Conservation (phyloP, 2,329 filamentous ascomycete species). For the Ophiostoma quercus region DNA sequence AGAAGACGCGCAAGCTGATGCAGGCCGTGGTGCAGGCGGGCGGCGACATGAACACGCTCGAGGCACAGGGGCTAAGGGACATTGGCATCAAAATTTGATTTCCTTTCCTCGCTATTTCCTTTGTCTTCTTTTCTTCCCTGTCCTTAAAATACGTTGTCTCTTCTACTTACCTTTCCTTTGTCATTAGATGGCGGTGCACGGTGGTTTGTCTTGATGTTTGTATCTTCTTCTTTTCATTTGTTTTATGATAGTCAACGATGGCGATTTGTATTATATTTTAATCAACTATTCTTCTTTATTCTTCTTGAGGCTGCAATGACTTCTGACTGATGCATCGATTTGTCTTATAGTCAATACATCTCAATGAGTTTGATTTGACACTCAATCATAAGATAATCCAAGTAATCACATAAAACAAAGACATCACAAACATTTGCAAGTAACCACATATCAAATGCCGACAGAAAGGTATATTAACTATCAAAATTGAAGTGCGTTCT, state of each 20-base stretch:
- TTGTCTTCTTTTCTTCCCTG: not conserved
- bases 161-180: not conserved
- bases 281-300: not conserved
- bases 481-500: not conserved
- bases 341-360: no score
- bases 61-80: constrained; percentile 18
- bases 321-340: not conserved
- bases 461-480: constrained; percentile 14
- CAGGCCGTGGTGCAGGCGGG: constrained; percentile 67
- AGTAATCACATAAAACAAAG: no score
- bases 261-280: not conserved
- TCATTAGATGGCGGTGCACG: not conserved
- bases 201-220: not conserved
- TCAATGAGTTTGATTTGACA: no score
- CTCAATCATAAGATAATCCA: no score
- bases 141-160: not conserved
- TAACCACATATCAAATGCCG: not conserved
- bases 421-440: no score
- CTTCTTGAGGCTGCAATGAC: not conserved
- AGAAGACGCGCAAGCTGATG: constrained; percentile 64
- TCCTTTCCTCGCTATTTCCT: not conserved
- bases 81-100: not conserved
- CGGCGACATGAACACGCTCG: constrained; percentile 53
- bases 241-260: not conserved
- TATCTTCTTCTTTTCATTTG: not conserved